Evolutionary conservation across 164 flowering plant species (phyloP).

Genomic region (Magnolia sinica): DNA sequence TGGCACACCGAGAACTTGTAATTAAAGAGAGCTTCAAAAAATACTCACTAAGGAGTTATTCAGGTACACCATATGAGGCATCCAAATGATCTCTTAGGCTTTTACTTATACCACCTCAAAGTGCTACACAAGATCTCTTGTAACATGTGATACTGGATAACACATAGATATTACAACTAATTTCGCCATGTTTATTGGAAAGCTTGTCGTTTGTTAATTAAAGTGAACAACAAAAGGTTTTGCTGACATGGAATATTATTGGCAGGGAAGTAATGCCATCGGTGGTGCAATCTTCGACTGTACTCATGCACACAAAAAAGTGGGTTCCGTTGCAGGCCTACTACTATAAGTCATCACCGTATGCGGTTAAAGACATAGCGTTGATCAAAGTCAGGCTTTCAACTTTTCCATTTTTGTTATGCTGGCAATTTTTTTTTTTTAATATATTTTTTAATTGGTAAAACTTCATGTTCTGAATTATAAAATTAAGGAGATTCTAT

Average conservation of each 20-base stretch:
- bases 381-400: constrained; percentile 77
- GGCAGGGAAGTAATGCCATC: constrained; percentile 80
- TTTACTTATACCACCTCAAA: neutral
- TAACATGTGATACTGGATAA: neutral
- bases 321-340: constrained; percentile 92
- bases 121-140: neutral
- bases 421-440: neutral
- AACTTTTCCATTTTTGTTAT: neutral
- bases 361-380: constrained; percentile 95
- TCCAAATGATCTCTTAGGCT: neutral
- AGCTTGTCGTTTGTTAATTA: neutral
- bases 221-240: neutral
- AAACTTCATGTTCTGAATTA: no score
- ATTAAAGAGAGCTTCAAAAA: constrained; percentile 61
- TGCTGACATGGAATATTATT: constrained; percentile 12
- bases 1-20: constrained; percentile 77
- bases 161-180: neutral
- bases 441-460: no score
- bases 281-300: constrained; percentile 68
- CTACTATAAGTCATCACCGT: constrained; percentile 71
- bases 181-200: neutral
- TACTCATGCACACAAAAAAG: constrained; percentile 64
- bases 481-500: neutral
- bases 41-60: constrained; percentile 87
- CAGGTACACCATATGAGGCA: constrained; percentile 40